These are phyloP conservation scores for Lactarius quietus DNA, from an alignment of 768 basidiomycete species.

Conservation along the genomic window DNA sequence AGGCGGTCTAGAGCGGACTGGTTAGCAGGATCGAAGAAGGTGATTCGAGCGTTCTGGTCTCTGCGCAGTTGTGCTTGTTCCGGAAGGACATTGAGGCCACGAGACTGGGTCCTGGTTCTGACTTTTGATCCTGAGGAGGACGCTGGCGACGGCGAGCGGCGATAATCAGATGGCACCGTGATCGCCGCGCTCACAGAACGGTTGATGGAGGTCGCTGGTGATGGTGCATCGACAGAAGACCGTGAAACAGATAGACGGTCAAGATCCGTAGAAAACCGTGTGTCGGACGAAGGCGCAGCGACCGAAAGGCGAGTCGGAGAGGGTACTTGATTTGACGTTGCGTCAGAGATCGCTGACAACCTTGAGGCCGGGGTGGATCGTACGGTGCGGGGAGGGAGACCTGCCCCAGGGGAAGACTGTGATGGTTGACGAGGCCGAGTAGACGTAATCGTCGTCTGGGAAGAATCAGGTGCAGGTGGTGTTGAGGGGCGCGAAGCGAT, in stretches of 20 bases:
- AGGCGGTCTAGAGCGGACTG: conserved; percentile 71
- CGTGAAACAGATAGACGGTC: conserved; percentile 15
- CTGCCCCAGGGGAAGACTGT: conserved; percentile 6
- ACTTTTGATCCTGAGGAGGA: conserved; percentile 10
- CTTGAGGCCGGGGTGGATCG: not conserved
- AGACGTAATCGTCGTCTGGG: not conserved
- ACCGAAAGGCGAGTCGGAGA: conserved; percentile 24
- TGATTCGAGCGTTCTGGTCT: conserved; percentile 69
- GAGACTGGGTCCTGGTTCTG: conserved; percentile 1
- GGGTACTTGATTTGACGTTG: conserved; percentile 3
- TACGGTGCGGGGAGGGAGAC: conserved; percentile 13
- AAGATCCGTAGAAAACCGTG: conserved; percentile 3
- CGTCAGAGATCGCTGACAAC: conserved; percentile 1
- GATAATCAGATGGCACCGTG: not conserved
- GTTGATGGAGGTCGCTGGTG: conserved; percentile 16
- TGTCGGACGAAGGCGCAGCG: conserved; percentile 14
- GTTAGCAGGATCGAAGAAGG: conserved; percentile 79
- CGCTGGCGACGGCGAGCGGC: conserved; percentile 19
- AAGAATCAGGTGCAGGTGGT: conserved; percentile 6
- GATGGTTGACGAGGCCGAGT: conserved; percentile 6
- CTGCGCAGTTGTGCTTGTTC: conserved; percentile 43
- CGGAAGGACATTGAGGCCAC: conserved; percentile 14
- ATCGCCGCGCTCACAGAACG: conserved; percentile 2
- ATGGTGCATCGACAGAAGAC: conserved; percentile 23
- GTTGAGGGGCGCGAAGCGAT: conserved; percentile 14